Conservation (phyloP, 2,329 filamentous ascomycete genomes). For the Coleophoma crateriformis region DNA sequence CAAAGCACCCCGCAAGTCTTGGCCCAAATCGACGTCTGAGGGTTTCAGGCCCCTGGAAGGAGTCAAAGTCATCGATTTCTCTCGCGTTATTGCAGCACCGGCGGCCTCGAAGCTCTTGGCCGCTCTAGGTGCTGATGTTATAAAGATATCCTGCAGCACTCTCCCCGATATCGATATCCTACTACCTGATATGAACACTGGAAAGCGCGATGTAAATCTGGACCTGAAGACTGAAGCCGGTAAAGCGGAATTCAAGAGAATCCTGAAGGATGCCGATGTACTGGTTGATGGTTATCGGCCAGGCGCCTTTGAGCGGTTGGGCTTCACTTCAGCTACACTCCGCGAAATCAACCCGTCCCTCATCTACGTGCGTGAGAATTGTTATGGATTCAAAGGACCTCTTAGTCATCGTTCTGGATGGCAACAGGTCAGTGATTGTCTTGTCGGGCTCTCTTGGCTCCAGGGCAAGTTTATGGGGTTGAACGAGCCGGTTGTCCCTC, state of each 20-base stretch:
- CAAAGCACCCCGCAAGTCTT: background rate
- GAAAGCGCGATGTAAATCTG: constrained; percentile 38
- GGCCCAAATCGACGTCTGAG: background rate
- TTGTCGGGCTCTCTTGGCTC: background rate
- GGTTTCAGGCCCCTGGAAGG: constrained; percentile 6
- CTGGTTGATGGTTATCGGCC: constrained; percentile 47
- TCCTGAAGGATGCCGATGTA: constrained; percentile 44
- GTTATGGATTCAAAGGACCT: constrained; percentile 42
- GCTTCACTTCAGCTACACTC: constrained; percentile 32
- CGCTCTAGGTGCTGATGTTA: constrained; percentile 37
- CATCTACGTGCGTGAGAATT: constrained; percentile 43
- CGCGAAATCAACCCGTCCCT: constrained; percentile 36
- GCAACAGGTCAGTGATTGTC: constrained; percentile 35
- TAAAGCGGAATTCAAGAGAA: constrained; percentile 30
- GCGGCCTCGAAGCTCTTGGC: constrained; percentile 33
- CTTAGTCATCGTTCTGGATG: constrained; percentile 39
- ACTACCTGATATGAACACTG: constrained; percentile 28
- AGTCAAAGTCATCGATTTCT: constrained; percentile 29
- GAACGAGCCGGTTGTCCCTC: background rate
- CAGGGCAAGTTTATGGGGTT: constrained; percentile 1
- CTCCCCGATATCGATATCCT: constrained; percentile 28
- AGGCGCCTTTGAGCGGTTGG: constrained; percentile 32
- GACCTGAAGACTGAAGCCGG: constrained; percentile 38
- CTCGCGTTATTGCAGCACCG: constrained; percentile 37
- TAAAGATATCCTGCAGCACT: constrained; percentile 29